phyloP scores from a whole-genome alignment of 768 basidiomycete species.

The Hydnomerulius pinastri region DNA sequence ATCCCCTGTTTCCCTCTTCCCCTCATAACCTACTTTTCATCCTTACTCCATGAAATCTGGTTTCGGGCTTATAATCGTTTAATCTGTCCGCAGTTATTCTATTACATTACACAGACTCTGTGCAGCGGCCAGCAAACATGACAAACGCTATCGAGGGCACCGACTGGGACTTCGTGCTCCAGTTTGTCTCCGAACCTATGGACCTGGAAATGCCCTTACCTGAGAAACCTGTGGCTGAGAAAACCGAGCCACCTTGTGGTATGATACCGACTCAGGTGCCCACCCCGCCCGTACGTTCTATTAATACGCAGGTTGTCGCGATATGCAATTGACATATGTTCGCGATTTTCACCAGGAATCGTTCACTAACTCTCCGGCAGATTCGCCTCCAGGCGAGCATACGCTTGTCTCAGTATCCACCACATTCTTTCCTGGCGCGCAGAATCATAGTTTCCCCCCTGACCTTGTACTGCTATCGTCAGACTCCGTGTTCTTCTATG shows the following conservation, averaged over 20 bases:
- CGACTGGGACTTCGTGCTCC: constrained; percentile 65
- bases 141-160: constrained; percentile 41
- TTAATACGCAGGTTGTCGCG: constrained; percentile 7
- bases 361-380: constrained; percentile 32
- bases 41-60: neutral
- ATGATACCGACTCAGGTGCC: constrained; percentile 47
- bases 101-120: neutral
- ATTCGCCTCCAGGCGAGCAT: constrained; percentile 41
- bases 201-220: constrained; percentile 34
- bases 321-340: constrained; percentile 8
- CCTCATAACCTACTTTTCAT: constrained; percentile 2
- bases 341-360: constrained; percentile 27
- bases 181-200: constrained; percentile 54
- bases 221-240: constrained; percentile 38
- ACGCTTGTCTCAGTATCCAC: constrained; percentile 76
- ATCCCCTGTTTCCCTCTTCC: constrained; percentile 6
- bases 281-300: constrained; percentile 59
- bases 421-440: constrained; percentile 74
- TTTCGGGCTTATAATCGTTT: neutral
- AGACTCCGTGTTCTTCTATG: constrained; percentile 85
- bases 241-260: constrained; percentile 16
- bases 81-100: neutral
- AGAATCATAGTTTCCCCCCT: constrained; percentile 53
- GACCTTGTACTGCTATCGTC: constrained; percentile 69
- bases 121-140: constrained; percentile 11